A percentile compares a stretch with the other conserved stretches of the same genome.
phyloP scores from a whole-genome alignment of 352 stramenopile genomes.

The Phytophthora vignae region DNA sequence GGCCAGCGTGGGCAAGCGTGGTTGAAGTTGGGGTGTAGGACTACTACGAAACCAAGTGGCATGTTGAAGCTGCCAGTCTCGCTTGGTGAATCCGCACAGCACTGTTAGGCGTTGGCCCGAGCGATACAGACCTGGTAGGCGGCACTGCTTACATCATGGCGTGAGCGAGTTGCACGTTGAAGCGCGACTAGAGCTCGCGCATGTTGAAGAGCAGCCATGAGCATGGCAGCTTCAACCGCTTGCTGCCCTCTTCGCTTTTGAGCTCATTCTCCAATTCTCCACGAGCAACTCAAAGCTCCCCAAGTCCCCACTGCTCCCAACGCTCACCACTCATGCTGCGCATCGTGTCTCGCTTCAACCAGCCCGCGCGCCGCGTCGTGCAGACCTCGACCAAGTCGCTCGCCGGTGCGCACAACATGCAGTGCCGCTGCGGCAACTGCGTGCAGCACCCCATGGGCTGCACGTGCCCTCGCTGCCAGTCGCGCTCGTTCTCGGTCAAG shows the following conservation, averaged over 20 bases:
- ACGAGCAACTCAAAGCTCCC: not conserved
- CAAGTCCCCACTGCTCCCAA: not conserved
- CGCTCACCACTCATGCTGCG: conserved; percentile 22
- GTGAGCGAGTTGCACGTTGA: conserved; percentile 27
- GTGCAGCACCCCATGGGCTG: conserved; percentile 25
- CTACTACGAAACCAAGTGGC: conserved; percentile 19
- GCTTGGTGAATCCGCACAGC: not conserved
- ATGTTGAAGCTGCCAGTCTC: conserved; percentile 26
- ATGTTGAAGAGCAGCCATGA: conserved; percentile 21
- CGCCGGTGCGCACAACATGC: conserved; percentile 17
- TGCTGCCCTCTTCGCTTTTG: not conserved
- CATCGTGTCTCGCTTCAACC: conserved; percentile 35
- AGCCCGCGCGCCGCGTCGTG: conserved; percentile 17
- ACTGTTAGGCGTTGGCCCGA: not conserved
- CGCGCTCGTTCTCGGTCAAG: conserved; percentile 48
- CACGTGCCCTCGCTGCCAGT: conserved; percentile 27
- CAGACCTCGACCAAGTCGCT: conserved; percentile 26
- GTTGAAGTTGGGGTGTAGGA: conserved; percentile 21
- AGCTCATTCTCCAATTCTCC: conserved; percentile 22
- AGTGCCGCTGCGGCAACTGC: conserved; percentile 38
- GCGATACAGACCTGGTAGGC: too few species aligned
- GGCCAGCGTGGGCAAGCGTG: conserved; percentile 1
- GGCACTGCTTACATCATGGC: conserved; percentile 9
- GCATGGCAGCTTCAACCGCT: conserved; percentile 4
- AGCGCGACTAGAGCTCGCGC: conserved; percentile 14